phyloP scores from a whole-genome alignment of 495 filamentous ascomycete genomes.

The Apiosordaria backusii region DNA sequence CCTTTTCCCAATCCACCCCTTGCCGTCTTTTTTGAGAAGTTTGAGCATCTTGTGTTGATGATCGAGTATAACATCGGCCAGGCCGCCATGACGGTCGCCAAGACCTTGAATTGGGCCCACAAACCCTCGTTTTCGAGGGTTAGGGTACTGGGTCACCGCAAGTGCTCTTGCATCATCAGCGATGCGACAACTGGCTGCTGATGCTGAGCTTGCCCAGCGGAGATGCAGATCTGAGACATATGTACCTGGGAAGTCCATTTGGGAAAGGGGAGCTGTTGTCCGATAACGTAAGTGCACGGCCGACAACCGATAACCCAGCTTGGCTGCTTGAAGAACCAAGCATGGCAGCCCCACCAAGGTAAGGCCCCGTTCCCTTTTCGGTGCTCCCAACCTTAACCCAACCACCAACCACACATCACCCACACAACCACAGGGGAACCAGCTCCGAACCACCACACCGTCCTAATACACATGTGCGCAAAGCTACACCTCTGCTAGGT shows the following conservation, averaged over 20 bases:
- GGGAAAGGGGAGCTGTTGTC: not conserved
- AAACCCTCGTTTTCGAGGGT: not conserved
- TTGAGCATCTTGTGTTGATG: too few relatives aligned
- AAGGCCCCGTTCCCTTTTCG: not conserved
- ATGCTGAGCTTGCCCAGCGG: not conserved
- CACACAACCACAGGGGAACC: not conserved
- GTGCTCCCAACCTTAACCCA: constrained; percentile 21
- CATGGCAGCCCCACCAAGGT: constrained; percentile 8
- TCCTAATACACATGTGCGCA: not conserved
- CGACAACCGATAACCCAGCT: not conserved
- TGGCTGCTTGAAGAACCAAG: too few relatives aligned
- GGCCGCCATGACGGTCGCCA: not conserved
- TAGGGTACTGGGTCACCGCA: not conserved
- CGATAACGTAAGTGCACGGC: not conserved
- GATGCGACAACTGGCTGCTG: not conserved
- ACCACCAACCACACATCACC: constrained; percentile 11
- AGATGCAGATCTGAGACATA: not conserved
- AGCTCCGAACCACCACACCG: constrained; percentile 3
- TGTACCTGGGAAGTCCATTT: not conserved
- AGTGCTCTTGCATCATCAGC: not conserved
- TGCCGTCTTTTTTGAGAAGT: not conserved
- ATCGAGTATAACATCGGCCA: not conserved
- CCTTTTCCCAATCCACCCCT: not conserved
- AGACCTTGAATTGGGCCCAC: not conserved
- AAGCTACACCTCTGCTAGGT: not conserved